Percentiles rank a stretch among this genome's conserved stretches.
Evolutionary conservation across 2,329 filamentous ascomycete genomes (phyloP).

Genomic region (Xylaria sp.): DNA sequence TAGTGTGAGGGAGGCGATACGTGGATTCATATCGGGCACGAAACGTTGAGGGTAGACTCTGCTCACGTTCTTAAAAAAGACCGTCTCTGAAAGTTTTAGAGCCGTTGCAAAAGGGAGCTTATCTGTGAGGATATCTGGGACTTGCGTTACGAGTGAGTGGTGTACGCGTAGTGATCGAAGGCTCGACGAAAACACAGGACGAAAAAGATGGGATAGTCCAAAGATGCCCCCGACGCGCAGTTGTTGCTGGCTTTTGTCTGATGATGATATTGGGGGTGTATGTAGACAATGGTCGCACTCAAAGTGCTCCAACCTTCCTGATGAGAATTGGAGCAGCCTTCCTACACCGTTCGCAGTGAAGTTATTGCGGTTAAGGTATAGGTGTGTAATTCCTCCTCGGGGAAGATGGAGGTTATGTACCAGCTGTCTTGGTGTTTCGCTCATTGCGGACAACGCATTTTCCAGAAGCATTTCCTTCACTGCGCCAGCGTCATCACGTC

Average conservation of each 20-base stretch:
- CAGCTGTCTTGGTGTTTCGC: slow-evolving; percentile 33
- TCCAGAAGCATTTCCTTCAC: slow-evolving; percentile 49
- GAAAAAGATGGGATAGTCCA: slow-evolving; percentile 59
- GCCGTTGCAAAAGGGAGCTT: slow-evolving; percentile 52
- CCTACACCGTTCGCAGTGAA: slow-evolving; percentile 58
- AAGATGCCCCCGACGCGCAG: slow-evolving; percentile 56
- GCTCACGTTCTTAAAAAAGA: slow-evolving; percentile 55
- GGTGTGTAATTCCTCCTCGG: slow-evolving; percentile 60
- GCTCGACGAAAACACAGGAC: slow-evolving; percentile 64
- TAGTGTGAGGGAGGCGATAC: slow-evolving; percentile 63
- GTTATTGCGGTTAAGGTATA: slow-evolving; percentile 62
- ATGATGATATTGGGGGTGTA: slow-evolving; percentile 26
- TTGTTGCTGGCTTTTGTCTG: slow-evolving; percentile 44
- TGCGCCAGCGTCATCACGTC: slow-evolving; percentile 49
- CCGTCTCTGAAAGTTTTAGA: slow-evolving; percentile 58
- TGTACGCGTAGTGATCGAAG: slow-evolving; percentile 65
- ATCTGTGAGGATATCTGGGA: slow-evolving; percentile 57
- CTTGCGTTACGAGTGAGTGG: slow-evolving; percentile 68
- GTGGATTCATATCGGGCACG: slow-evolving; percentile 66
- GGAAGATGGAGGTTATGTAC: slow-evolving; percentile 42
- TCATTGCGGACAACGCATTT: slow-evolving; percentile 28
- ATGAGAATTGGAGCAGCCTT: slow-evolving; percentile 55
- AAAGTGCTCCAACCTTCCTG: slow-evolving; percentile 62
- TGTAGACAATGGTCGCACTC: slow-evolving; percentile 60
- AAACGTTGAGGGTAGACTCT: slow-evolving; percentile 60